Conservation (phyloP, 306 rosid genomes). For the Vigna nakashimae region DNA sequence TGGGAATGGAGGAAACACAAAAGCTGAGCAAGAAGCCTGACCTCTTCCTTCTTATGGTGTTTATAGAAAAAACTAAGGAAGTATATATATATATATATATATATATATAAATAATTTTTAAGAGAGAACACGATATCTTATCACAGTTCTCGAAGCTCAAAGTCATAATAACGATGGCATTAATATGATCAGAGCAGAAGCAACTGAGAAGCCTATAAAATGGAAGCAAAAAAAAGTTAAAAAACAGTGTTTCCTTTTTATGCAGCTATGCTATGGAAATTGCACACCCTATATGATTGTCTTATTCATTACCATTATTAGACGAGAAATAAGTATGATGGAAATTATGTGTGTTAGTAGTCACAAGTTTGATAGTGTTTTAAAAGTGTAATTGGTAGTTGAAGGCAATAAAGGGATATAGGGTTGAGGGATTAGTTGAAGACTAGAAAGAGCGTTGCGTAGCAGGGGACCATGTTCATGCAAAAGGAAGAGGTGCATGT, state of each 20-base stretch:
- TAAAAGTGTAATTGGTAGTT: constrained; percentile 47
- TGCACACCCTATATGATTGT: constrained; percentile 39
- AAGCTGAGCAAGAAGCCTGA: constrained; percentile 53
- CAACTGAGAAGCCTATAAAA: constrained; percentile 54
- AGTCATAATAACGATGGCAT: constrained; percentile 67
- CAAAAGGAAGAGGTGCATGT: constrained; percentile 51
- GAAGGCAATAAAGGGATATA: constrained; percentile 38
- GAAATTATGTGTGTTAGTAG: constrained; percentile 16
- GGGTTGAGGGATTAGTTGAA: constrained; percentile 43
- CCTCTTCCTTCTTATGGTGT: constrained; percentile 43
- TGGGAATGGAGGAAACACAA: constrained; percentile 45
- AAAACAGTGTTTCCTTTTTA: constrained; percentile 54
- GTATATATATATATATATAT: constrained; percentile 37
- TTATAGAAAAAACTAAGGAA: constrained; percentile 68
- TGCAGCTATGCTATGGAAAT: constrained; percentile 48
- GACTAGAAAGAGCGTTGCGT: constrained; percentile 15
- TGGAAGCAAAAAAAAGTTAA: constrained; percentile 57
- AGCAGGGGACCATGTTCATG: constrained; percentile 58
- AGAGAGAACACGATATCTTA: constrained; percentile 42
- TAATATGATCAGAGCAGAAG: constrained; percentile 49
- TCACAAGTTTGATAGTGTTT: constrained; percentile 34
- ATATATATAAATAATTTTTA: constrained; percentile 22
- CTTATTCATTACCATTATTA: constrained; percentile 25
- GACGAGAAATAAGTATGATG: not conserved
- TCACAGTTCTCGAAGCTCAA: constrained; percentile 73